A percentile compares a stretch with the other conserved stretches of the same genome.
phyloP scores from a whole-genome alignment of 2,329 filamentous ascomycete genomes.

The Penicillium thymicola region DNA sequence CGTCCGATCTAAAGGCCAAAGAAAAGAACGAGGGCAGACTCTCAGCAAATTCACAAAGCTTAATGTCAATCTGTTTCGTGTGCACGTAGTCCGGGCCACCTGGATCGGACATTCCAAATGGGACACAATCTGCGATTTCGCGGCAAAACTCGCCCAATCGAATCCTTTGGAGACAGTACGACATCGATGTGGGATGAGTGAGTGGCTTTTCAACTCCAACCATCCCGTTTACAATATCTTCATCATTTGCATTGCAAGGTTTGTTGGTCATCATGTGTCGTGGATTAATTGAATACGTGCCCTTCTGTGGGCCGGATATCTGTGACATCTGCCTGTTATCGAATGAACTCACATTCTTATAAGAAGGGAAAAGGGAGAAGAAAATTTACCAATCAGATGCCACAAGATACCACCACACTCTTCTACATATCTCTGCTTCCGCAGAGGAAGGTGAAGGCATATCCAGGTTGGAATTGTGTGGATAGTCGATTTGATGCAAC shows the following conservation, averaged over 20 bases:
- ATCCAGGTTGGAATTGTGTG: constrained; percentile 10
- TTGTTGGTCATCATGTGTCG: constrained; percentile 40
- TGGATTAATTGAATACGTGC: constrained; percentile 37
- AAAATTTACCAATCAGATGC: constrained; percentile 36
- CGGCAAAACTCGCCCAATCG: constrained; percentile 37
- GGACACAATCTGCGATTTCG: constrained; percentile 34
- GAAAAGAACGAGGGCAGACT: constrained; percentile 36
- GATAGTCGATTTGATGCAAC: constrained; percentile 21
- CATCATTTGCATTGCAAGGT: constrained; percentile 38
- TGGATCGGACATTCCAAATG: constrained; percentile 20
- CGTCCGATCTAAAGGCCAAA: constrained; percentile 12
- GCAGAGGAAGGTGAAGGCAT: constrained; percentile 23
- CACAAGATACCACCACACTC: constrained; percentile 44
- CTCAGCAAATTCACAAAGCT: constrained; percentile 30
- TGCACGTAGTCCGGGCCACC: constrained; percentile 25
- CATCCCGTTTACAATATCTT: constrained; percentile 32
- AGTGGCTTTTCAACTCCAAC: constrained; percentile 15
- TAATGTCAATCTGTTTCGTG: constrained; percentile 35
- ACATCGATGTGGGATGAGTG: constrained; percentile 37
- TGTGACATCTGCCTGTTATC: constrained; percentile 30
- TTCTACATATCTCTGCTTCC: constrained; percentile 35
- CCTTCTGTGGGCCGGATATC: constrained; percentile 34
- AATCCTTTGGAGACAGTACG: constrained; percentile 38
- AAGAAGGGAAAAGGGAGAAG: neutral
- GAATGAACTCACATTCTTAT: neutral